A percentile compares a stretch with the other conserved stretches of the same genome.
phyloP scores from a whole-genome alignment of 2,329 filamentous ascomycete genomes.

The Diplocarpon mali region DNA sequence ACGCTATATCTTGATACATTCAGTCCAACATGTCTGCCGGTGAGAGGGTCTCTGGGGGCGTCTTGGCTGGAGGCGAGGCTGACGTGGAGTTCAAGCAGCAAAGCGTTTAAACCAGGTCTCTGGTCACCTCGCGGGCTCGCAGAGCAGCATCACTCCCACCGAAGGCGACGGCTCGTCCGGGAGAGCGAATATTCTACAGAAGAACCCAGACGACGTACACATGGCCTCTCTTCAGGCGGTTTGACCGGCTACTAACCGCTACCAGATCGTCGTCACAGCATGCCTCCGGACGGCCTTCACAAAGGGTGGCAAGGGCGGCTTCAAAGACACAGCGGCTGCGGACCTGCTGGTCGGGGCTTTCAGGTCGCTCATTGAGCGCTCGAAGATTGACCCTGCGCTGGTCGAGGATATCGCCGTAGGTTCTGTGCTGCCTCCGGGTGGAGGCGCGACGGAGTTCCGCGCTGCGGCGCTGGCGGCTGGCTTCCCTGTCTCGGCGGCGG shows the following conservation, averaged over 20 bases:
- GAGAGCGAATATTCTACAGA: conserved; percentile 40
- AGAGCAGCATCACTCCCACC: conserved; percentile 20
- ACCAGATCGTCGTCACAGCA: conserved; percentile 76
- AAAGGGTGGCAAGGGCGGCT: conserved; percentile 82
- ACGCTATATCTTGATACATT: background rate
- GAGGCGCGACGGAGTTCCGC: conserved; percentile 93
- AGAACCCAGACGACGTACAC: conserved; percentile 54
- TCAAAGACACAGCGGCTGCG: conserved; percentile 86
- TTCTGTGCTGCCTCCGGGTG: conserved; percentile 81
- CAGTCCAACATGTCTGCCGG: conserved; percentile 22
- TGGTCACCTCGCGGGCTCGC: conserved; percentile 43
- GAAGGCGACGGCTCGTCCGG: conserved; percentile 14
- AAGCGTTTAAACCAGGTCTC: conserved; percentile 40
- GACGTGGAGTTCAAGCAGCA: conserved; percentile 21
- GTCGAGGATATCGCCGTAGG: conserved; percentile 93
- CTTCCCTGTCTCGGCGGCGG: conserved; percentile 75
- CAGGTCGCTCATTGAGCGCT: conserved; percentile 70
- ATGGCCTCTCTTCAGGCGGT: background rate
- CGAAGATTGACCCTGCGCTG: conserved; percentile 73
- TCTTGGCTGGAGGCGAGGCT: conserved; percentile 10
- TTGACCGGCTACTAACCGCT: conserved; percentile 18
- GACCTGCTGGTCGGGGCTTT: conserved; percentile 81
- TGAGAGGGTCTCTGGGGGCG: conserved; percentile 5
- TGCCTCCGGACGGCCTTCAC: conserved; percentile 87
- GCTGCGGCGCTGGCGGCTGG: conserved; percentile 84